Evolutionary conservation across 2,329 filamentous ascomycete genomes (phyloP), one percentile per base, ranked within the genome.

Genomic region (Paecilomyces dactylethromorphus): DNA sequence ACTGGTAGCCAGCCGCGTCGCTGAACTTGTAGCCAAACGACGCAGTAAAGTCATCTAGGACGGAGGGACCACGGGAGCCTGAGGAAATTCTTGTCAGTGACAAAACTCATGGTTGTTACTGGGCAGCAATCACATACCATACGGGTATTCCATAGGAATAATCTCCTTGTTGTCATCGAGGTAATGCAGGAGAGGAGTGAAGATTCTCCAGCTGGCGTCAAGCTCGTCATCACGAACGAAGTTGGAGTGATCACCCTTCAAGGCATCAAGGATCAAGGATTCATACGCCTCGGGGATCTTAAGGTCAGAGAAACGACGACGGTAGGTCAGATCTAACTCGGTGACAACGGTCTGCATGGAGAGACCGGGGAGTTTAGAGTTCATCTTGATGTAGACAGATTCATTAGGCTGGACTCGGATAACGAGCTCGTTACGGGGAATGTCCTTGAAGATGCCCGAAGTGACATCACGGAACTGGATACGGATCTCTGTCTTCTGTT

Each of bases 381-480:
- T 99, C 94, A 99, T 99, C 87, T 99, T 99, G 78, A 97, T 96
- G 81, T 99, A 99, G 66, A 99, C 92, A 74, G 91, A 96, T 84
- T 99, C 94, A 81, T 99, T 99, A 69, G 94, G 94, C 82, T 99
- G 94, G 65, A 99, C 96, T 67, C 94, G 92, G 82, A 99, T 97
- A 70, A 99, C 94, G 65, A 99, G 89, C 81, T 99, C 94, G 82
- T 99, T 99, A 67, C 95, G 89, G 60, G 94, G 95, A 72, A 99
- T 99, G 75, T 99, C 93, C 85, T 97, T 97, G 83, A 99, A 99
- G 78, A 99, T 99, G 66, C 95, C 94, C 54, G 92, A 97, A 22
- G 94, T 97, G 65, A 99, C 94, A 74, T 99, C 94, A 84, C 96
- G 96, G 87, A 97, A 99, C 77, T 99, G 94, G 69, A 99, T 96